Percentiles rank a stretch among this genome's conserved stretches.
These are phyloP conservation scores for Ganoderma multipileum DNA, from an alignment of 1,284 basidiomycete species.

Conservation along the genomic window DNA sequence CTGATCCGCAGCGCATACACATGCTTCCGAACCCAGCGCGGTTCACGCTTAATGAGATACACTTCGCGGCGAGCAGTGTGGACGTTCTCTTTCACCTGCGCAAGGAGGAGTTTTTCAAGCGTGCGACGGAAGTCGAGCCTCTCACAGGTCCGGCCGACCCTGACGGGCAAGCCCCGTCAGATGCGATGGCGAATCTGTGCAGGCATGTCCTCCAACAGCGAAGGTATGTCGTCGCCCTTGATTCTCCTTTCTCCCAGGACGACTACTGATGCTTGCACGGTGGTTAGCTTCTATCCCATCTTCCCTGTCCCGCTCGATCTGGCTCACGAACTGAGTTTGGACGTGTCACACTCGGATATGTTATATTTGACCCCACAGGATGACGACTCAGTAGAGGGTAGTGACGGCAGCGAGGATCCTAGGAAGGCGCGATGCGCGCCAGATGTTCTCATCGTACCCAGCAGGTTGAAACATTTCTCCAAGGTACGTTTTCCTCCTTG, in stretches of 20 bases:
- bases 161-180: constrained; percentile 58
- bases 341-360: constrained; percentile 76
- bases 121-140: constrained; percentile 70
- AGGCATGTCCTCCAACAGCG: constrained; percentile 88
- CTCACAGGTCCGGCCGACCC: constrained; percentile 41
- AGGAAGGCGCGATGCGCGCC: constrained; percentile 53
- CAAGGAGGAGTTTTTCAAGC: constrained; percentile 83
- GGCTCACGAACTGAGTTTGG: constrained; percentile 84
- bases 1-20: constrained; percentile 64
- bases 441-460: constrained; percentile 87
- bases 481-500: constrained; percentile 61
- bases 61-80: constrained; percentile 81
- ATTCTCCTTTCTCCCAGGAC: neutral
- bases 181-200: constrained; percentile 81
- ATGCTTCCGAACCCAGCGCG: constrained; percentile 88
- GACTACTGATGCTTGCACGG: constrained; percentile 6
- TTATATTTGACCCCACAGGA: constrained; percentile 48
- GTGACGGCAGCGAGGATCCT: constrained; percentile 40
- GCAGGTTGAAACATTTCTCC: constrained; percentile 84
- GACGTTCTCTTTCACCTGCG: constrained; percentile 91
- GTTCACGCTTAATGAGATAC: constrained; percentile 86
- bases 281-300: constrained; percentile 88
- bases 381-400: constrained; percentile 44
- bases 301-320: constrained; percentile 86
- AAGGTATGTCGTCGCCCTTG: constrained; percentile 56